Base-by-base conservation (phyloP, 352 stramenopile genomes). In the Phytopythium mirpurense region DNA sequence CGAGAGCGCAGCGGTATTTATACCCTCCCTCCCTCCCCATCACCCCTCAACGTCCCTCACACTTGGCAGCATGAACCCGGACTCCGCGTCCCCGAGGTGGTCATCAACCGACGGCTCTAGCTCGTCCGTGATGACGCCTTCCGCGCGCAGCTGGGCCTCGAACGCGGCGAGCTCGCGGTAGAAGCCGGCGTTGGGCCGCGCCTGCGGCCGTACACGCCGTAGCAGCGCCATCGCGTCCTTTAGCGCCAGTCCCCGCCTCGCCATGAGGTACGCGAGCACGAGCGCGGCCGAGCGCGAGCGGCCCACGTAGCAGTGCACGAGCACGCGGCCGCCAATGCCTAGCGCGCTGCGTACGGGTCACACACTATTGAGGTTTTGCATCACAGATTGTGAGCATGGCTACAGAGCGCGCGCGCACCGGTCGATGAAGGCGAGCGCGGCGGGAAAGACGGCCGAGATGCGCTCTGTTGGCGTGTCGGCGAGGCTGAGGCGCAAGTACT, bases 241-340 rank as follows among this genome's bases (percentile, higher is more conserved):
- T 1, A 91, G 62, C 0, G 62, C 49, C 62, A 88, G 60, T 0
- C 23, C 18, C 2, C 68, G 52, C 23, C 63, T 62, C 8, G 61
- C 52, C 16, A 93, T 77, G 12, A 93, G 56, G 46, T 79, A 90
- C 16, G 72, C 83, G 21, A 91, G 56, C 6, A 93, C 52, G 38
- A 93, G 69, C 0, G 80, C 78, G 21, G 72, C 75, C 4, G 80
- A 91, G 7, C 83, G 73, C n/a, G 75, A 88, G 4, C 69, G 64
- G 2, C 83, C 83, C 44, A 85, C 68, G 26, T 78, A 88, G 53
- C 83, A 93, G 50, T 93, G 83, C 42, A 93, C 78, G 26, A 92
- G 74, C 18, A 89, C 78, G 9, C 69, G 66, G n/a, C 75, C 73
- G 32, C 71, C 68, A 0, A 38, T 37, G 10, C 38, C 55, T 4